These are phyloP conservation scores for Chaetothyriales sp. DNA, from an alignment of 2,329 filamentous ascomycete species.

Conservation along the genomic window DNA sequence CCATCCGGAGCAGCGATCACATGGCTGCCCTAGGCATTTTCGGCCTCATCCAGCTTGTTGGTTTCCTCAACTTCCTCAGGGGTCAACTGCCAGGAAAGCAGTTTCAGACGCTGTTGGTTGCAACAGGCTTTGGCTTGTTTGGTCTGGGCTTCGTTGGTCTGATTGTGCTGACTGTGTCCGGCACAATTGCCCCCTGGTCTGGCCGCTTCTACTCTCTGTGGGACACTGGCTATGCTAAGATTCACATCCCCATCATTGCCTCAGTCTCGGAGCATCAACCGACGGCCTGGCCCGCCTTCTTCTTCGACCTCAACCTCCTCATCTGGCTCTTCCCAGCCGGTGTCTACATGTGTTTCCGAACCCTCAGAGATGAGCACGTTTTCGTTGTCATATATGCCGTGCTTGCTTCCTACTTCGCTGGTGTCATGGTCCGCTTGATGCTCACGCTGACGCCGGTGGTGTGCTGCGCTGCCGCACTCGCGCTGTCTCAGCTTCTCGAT, in stretches of 20 bases:
- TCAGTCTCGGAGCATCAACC: slow-evolving; percentile 99
- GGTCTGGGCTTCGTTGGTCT: slow-evolving; percentile 58
- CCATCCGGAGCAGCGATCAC: slow-evolving; percentile 92
- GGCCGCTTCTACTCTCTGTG: slow-evolving; percentile 98
- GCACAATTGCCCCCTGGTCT: slow-evolving; percentile 92
- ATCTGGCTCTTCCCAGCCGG: slow-evolving; percentile 99
- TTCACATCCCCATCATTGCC: slow-evolving; percentile 97
- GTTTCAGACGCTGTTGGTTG: slow-evolving; percentile 76
- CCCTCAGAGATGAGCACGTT: slow-evolving; percentile 86
- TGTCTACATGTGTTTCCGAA: slow-evolving; percentile 95
- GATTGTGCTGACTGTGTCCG: slow-evolving; percentile 66
- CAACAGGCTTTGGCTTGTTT: slow-evolving; percentile 60
- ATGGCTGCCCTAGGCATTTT: slow-evolving; percentile 96
- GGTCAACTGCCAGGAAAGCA: slow-evolving; percentile 81
- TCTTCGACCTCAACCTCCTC: slow-evolving; percentile 95
- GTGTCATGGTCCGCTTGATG: slow-evolving; percentile 99
- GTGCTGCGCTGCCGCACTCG: slow-evolving; percentile 82
- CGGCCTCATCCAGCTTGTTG: slow-evolving; percentile 83
- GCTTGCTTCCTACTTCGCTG: slow-evolving; percentile 92
- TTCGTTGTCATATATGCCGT: slow-evolving; percentile 97
- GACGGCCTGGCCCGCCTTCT: slow-evolving; percentile 97
- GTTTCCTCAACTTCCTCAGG: slow-evolving; percentile 79
- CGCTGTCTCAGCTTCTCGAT: slow-evolving; percentile 74
- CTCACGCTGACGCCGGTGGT: slow-evolving; percentile 91
- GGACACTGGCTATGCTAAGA: slow-evolving; percentile 98